Conservation (phyloP, 169 alveolate species). For the Plasmodium gonderi region DNA sequence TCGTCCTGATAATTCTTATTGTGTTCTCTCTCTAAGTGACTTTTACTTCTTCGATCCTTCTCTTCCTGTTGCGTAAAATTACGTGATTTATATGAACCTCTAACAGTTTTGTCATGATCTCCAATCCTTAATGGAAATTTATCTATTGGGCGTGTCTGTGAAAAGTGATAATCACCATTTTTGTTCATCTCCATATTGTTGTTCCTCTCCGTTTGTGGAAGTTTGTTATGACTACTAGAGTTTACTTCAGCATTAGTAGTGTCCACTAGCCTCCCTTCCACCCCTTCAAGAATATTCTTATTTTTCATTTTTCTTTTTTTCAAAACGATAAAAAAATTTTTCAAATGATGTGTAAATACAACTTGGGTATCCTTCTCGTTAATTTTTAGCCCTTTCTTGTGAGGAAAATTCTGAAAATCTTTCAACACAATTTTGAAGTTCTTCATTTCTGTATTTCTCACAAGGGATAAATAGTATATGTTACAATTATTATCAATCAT, state of each 20-base stretch:
- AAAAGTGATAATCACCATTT: not conserved
- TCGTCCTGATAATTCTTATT: not conserved
- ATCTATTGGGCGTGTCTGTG: not conserved
- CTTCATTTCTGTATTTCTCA: conserved; percentile 12
- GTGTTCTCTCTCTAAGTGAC: not conserved
- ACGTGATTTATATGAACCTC: not conserved
- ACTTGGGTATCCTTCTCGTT: conserved; percentile 16
- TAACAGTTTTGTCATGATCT: not conserved
- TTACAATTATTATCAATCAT: conserved; percentile 54
- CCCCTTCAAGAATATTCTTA: not conserved
- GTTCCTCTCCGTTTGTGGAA: not conserved
- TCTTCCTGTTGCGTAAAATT: not conserved
- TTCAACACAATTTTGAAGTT: conserved; percentile 32
- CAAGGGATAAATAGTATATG: conserved; percentile 47
- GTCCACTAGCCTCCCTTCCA: not conserved
- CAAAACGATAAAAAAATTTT: conserved; percentile 27
- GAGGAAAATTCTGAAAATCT: conserved; percentile 74
- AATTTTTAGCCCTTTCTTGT: conserved; percentile 49
- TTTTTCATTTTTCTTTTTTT: conserved; percentile 23
- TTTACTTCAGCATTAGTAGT: not conserved
- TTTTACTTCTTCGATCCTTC: not conserved
- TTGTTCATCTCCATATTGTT: not conserved
- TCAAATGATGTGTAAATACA: conserved; percentile 32
- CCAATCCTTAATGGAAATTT: not conserved
- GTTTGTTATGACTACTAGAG: too few relatives aligned